Conservation (phyloP, 2,329 filamentous ascomycete species). For the Scorias spongiosa region DNA sequence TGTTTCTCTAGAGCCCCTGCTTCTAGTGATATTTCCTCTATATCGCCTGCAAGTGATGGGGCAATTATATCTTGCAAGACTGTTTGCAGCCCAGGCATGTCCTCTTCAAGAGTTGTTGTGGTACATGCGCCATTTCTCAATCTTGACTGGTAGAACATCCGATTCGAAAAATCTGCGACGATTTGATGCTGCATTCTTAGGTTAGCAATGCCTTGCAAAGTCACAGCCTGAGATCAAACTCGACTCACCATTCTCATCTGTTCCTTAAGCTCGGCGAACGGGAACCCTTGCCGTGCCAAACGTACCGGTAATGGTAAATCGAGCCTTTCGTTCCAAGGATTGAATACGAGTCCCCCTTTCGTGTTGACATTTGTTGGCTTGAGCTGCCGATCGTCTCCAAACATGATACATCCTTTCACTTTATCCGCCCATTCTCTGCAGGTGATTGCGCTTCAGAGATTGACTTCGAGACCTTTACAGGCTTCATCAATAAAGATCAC, state of each 20-base stretch:
- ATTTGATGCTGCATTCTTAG: neutral
- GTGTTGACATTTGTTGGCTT: slow-evolving; percentile 6
- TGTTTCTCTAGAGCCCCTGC: slow-evolving; percentile 1
- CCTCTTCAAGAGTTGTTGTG: neutral
- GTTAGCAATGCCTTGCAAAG: neutral
- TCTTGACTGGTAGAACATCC: slow-evolving; percentile 2
- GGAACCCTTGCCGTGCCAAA: slow-evolving; percentile 5
- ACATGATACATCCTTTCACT: slow-evolving; percentile 6
- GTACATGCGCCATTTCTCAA: slow-evolving; percentile 3
- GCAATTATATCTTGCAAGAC: slow-evolving; percentile 2
- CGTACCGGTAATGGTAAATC: slow-evolving; percentile 5
- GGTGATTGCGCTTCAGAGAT: slow-evolving; percentile 7
- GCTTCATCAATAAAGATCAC: slow-evolving; percentile 9
- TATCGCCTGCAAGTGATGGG: neutral
- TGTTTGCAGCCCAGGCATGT: slow-evolving; percentile 1
- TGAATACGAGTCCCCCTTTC: slow-evolving; percentile 3
- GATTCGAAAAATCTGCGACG: slow-evolving; percentile 3
- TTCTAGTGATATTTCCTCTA: slow-evolving; percentile 3
- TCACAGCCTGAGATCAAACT: neutral
- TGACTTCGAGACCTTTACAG: slow-evolving; percentile 6
- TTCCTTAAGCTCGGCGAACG: slow-evolving; percentile 4
- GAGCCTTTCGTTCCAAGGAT: slow-evolving; percentile 5
- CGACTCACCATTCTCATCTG: slow-evolving; percentile 4
- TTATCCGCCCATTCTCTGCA: neutral
- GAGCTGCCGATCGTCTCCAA: slow-evolving; percentile 9